Base-by-base conservation (phyloP, 768 basidiomycete species). In the Agaricus subrufescens region DNA sequence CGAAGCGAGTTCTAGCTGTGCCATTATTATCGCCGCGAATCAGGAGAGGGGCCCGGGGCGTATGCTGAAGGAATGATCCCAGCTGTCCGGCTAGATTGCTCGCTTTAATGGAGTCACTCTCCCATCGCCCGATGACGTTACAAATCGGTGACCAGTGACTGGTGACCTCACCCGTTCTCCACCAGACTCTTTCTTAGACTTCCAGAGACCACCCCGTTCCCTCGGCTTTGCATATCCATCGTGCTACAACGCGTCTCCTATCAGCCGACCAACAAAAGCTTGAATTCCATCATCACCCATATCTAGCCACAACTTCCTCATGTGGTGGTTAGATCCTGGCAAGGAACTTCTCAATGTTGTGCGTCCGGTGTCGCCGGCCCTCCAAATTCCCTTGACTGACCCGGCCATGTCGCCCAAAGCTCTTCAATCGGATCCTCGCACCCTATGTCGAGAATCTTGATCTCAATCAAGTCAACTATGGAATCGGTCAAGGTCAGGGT, bases 381-480 rank as follows among this genome's bases (percentile, higher is more conserved):
- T 29, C 46, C 54, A 9, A 23, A n/a, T 45, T 50, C 48, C 19
- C 23, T 14, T 5, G 31, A 42, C 38, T 34, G 5, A 50, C 48
- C 23, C 43, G 47, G n/a, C 5, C 51, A 11, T 46, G 30, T 34
- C 30, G 40, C 29, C n/a, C 29, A 27, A 62, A 78, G 90, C 69
- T 94, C 62, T 90, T 97, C 74, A 95, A 95, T 69, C 84, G 89
- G 61, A 89, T 94, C 60, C 84, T 97, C 49, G 91, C 91, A 27
- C 94, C 93, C 0, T 98, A 98, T 80, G 89, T 98, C 61, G 93
- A 94, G 75, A 96, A 98, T 67, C 74, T 99, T 69, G 94, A 98
- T 70, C 82, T 94, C 68, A 89, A 92, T 67, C 92, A 95, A 70
- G 89, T 98, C 48, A 94, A 94, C 66, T 88, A 96, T 77, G 94